Evolutionary conservation across 352 stramenopile genomes (phyloP).

Genomic region (Globisporangium okanoganense): DNA sequence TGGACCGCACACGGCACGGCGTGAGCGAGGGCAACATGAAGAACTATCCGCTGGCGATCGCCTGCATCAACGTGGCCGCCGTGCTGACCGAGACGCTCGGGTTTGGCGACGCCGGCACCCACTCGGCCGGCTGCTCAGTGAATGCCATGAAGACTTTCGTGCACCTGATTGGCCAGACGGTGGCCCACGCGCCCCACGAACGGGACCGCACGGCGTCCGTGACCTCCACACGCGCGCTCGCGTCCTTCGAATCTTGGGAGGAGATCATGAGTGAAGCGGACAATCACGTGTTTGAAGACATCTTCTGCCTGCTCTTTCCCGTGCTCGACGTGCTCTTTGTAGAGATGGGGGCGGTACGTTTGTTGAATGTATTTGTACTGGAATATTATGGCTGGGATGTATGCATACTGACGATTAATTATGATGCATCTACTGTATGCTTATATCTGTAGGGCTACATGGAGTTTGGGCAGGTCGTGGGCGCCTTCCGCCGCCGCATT

Average conservation of each 20-base stretch:
- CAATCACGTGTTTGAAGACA: slow-evolving; percentile 84
- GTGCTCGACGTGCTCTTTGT: slow-evolving; percentile 83
- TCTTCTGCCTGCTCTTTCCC: slow-evolving; percentile 82
- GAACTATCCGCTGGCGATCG: slow-evolving; percentile 85
- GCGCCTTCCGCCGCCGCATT: slow-evolving; percentile 60
- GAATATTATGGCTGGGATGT: neutral
- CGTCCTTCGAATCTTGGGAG: slow-evolving; percentile 61
- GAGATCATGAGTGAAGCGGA: slow-evolving; percentile 63
- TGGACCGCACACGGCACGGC: slow-evolving; percentile 70
- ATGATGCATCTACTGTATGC: slow-evolving; percentile 2
- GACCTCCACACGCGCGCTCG: slow-evolving; percentile 27
- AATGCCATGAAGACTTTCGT: slow-evolving; percentile 80
- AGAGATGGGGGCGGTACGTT: slow-evolving; percentile 80
- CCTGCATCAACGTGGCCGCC: slow-evolving; percentile 79
- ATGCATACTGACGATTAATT: neutral
- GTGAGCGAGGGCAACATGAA: slow-evolving; percentile 88
- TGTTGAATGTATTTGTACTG: neutral
- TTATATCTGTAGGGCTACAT: slow-evolving; percentile 88
- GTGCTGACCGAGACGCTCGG: slow-evolving; percentile 75
- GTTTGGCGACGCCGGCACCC: slow-evolving; percentile 72
- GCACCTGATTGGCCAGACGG: slow-evolving; percentile 54
- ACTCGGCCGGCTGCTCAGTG: slow-evolving; percentile 60
- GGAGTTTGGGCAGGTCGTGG: slow-evolving; percentile 83
- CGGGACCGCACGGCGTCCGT: slow-evolving; percentile 25
- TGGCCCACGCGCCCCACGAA: slow-evolving; percentile 23